A percentile compares a stretch with the other conserved stretches of the same genome.
These are phyloP conservation scores for Hypomontagnella monticulosa DNA, from an alignment of 495 filamentous ascomycete genomes.

Conservation along the genomic window DNA sequence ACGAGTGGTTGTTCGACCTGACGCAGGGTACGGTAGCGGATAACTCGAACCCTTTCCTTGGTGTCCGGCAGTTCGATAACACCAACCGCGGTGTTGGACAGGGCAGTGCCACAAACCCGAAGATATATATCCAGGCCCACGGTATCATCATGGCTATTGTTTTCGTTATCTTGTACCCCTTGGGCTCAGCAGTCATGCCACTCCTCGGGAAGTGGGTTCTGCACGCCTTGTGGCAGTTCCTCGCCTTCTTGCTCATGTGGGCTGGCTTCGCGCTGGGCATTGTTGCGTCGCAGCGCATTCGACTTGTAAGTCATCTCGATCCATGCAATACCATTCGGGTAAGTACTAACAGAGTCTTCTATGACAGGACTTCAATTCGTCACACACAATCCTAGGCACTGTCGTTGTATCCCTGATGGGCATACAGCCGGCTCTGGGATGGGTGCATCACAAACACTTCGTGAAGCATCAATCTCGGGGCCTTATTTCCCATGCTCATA, in stretches of 20 bases:
- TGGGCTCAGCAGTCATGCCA: constrained; percentile 66
- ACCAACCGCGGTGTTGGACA: constrained; percentile 35
- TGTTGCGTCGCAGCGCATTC: constrained; percentile 50
- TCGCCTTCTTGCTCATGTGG: constrained; percentile 65
- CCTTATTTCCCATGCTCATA: constrained; percentile 67
- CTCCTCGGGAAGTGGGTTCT: constrained; percentile 59
- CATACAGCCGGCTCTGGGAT: constrained; percentile 72
- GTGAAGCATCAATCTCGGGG: constrained; percentile 59
- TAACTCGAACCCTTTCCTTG: constrained; percentile 69
- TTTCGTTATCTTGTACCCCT: constrained; percentile 64
- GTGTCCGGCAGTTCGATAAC: constrained; percentile 27
- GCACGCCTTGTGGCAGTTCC: constrained; percentile 67
- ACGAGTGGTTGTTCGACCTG: constrained; percentile 66
- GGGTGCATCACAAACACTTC: constrained; percentile 70
- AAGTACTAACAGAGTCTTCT: constrained; percentile 15
- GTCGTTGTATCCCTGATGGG: constrained; percentile 65
- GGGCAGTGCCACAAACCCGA: constrained; percentile 27
- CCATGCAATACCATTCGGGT: background rate
- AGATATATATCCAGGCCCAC: constrained; percentile 49
- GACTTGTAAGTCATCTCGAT: constrained; percentile 48
- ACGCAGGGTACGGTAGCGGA: constrained; percentile 61
- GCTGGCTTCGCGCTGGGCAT: constrained; percentile 72
- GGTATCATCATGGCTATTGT: constrained; percentile 67
- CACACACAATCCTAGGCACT: constrained; percentile 65
- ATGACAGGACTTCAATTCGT: constrained; percentile 52